Evolutionary conservation across 2,329 filamentous ascomycete species (phyloP).

Genomic region (Phoma herbarum): DNA sequence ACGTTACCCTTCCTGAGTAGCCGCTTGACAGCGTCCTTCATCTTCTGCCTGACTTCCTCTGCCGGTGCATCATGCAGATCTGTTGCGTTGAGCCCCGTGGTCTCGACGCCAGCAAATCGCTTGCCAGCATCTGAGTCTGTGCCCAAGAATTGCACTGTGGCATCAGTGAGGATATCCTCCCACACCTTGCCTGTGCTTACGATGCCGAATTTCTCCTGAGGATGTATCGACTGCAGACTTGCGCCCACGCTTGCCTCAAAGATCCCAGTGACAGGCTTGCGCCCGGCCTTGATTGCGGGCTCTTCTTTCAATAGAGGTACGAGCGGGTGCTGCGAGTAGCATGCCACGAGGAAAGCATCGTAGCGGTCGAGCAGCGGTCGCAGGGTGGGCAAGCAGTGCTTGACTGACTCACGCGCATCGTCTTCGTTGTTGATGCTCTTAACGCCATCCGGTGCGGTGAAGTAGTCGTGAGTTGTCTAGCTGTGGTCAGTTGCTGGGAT

Average conservation of each 20-base stretch:
- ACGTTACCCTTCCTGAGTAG: slow-evolving; percentile 68
- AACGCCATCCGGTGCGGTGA: slow-evolving; percentile 73
- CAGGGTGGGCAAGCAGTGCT: slow-evolving; percentile 68
- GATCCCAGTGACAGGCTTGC: slow-evolving; percentile 76
- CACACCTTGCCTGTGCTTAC: slow-evolving; percentile 87
- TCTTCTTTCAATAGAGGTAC: slow-evolving; percentile 67
- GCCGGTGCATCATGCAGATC: slow-evolving; percentile 77
- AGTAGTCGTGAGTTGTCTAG: slow-evolving; percentile 64
- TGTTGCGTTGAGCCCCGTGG: slow-evolving; percentile 79
- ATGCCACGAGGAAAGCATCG: slow-evolving; percentile 85
- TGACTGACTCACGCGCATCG: slow-evolving; percentile 71
- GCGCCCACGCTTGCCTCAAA: slow-evolving; percentile 83
- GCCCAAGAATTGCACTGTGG: slow-evolving; percentile 72
- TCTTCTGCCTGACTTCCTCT: slow-evolving; percentile 69
- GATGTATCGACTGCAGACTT: slow-evolving; percentile 64
- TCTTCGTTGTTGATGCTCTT: slow-evolving; percentile 79
- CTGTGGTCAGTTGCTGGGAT: slow-evolving; percentile 54
- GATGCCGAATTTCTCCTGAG: slow-evolving; percentile 75
- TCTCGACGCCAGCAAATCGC: slow-evolving; percentile 81
- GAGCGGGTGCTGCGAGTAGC: slow-evolving; percentile 85
- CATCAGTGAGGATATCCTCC: slow-evolving; percentile 75
- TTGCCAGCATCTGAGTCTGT: slow-evolving; percentile 46
- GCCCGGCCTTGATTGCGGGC: slow-evolving; percentile 46
- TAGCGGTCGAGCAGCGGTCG: slow-evolving; percentile 58
- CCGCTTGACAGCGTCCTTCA: slow-evolving; percentile 74